Base-by-base conservation (phyloP, 345 rosid genomes). In the Gossypium longicalyx region DNA sequence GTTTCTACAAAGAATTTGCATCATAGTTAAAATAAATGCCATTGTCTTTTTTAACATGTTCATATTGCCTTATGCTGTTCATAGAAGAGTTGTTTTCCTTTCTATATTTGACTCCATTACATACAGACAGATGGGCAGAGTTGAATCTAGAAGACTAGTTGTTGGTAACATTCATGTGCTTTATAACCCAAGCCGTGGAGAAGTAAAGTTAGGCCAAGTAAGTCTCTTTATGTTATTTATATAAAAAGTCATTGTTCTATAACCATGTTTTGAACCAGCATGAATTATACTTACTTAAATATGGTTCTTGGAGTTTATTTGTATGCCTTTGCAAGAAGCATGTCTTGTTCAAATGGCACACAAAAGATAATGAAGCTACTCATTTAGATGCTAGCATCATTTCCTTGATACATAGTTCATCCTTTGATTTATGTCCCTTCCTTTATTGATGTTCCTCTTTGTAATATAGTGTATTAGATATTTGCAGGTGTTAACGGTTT, bases 201-300 rank as follows among this genome's bases (percentile, higher is more conserved):
- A 93, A 22, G 82, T 93, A 71, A 93, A 93, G 84, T 74, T 93
- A 60, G 94, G 93, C 53, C 97, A 93, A 82, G 98, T 88, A 83
- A 76, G 93, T 79, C 7, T n/a, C 59, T 77, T 68, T 59, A 62
- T 70, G 22, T 53, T 70, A 61, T 38, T 48, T 34, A 19, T 56
- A 34, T 47, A 38, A 54, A 29, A 45, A 47, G 22, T 47, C 59
- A 58, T 5, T 59, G 11, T 34, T 12, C 11, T 5, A 15, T 17
- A 70, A 16, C 22, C 34, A 44, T 27, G 29, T 62, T 62, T n/a
- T 17, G 27, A 20, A 45, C 70, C 52, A 45, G 12, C 20, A 20
- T 74, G 27, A 34, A 20, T n/a, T 51, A 25, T 41, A 43, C 29
- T 29, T 2, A 48, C 62, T 62, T 20, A 17, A 65, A 60, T 49